Base-by-base conservation (phyloP, 768 basidiomycete genomes). In the Russula dissimulans region DNA sequence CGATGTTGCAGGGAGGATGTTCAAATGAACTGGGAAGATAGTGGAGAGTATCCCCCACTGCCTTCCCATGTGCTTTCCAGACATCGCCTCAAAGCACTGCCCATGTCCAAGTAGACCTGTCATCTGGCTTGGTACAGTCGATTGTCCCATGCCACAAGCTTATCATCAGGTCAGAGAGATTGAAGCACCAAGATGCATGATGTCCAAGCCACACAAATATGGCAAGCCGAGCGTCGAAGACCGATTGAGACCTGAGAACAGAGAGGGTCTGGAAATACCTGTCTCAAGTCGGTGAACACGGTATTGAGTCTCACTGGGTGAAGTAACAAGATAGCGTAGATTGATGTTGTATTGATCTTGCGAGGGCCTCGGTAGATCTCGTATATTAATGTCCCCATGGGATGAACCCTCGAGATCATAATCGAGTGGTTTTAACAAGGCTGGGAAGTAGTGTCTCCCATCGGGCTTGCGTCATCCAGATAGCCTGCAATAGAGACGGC, bases 1-100 rank as follows among this genome's bases (percentile, higher is more conserved):
- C 75, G n/a, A 68, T 68, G 57, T 79, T 75, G 0, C 74, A 70
- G 2, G 76, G 79, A 3, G 52, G 39, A 31, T 11, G 12, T 1
- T 22, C 36, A 39, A 51, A 51, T 7, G 22, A 26, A 26, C 22
- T 26, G 22, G 22, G 22, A 26, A 26, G 22, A 2, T 26, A 26
- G 2, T 26, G 36, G 39, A n/a, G 11, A 41, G 53, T 1, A 54
- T 6, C 14, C 4, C 9, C 50, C 2, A 52, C 39, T 11, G 52
- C 17, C 14, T 43, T 43, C 3, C 42, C 54, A 26, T 55, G 54
- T 1, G 32, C 9, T 14, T 38, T 5, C 54, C 54, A 55, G 3
- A 26, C 17, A 0, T 54, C n/a, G 5, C 31, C 53, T 4, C 14
- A 3, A 1, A 54, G n/a, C 3, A 44, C 42, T 4, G 31, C 15